Evolutionary conservation across 768 basidiomycete species (phyloP), one percentile per base, ranked within the genome.

Genomic region (Plicaturopsis crispa): DNA sequence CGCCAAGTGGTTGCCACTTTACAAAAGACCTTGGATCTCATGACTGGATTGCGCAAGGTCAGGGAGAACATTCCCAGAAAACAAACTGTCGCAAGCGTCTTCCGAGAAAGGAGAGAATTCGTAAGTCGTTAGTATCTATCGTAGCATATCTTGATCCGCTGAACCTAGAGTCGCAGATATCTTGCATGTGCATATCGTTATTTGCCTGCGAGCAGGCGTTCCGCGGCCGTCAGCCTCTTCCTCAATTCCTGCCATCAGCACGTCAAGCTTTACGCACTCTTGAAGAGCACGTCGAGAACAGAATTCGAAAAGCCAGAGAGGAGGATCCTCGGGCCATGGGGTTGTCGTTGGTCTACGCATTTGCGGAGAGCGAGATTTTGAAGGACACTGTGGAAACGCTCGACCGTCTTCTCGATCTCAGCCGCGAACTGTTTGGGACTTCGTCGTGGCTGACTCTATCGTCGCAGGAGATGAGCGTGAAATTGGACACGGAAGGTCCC

Each of bases 201-300:
- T 73, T 69, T 40, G 69, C 68, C 3, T 65, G 63, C 41, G 70
- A 73, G 43, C 65, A 71, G 22, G 69, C 66, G 3, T 72, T 73
- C 50, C 52, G 61, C 4, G 62, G 63, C 4, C 61, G 65, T 20
- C 67, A 69, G 40, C 63, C 68, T 10, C 55, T 73, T 13, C 71
- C 72, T 1, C 71, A 73, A 40, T 72, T 70, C 42, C 56, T 73
- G 6, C 72, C 72, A 3, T 72, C 68, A 4, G 52, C 64, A 5
- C 54, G 65, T 6, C 56, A 62, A 43, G 69, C 71, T 18, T 48
- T 65, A n/a, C 43, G 47, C 7, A 48, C 40, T 7, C 58, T 73
- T 2, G 57, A 61, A 36, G 44, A 39, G 4, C 52, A 55, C 24
- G 54, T 70, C 17, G 56, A 62, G 21, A 51, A 57, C 8, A 57